Evolutionary conservation across 2,329 filamentous ascomycete genomes (phyloP).

Genomic region (Neofusicoccum cordaticola): DNA sequence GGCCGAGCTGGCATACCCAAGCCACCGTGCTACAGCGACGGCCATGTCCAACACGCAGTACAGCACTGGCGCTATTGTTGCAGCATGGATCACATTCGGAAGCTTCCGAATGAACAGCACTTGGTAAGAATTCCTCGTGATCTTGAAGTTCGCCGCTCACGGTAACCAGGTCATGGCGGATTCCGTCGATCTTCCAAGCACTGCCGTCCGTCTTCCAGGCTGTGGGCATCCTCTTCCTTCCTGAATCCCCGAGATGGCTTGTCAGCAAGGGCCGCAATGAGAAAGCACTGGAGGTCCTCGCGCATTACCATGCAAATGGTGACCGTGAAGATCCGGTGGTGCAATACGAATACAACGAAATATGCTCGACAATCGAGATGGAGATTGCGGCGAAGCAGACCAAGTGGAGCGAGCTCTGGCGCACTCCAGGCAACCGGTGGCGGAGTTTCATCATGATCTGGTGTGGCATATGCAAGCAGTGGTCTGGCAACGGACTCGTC

Average conservation of each 20-base stretch:
- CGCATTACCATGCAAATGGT: conserved; percentile 64
- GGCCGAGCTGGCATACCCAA: conserved; percentile 12
- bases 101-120: conserved; percentile 39
- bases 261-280: conserved; percentile 62
- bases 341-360: conserved; percentile 65
- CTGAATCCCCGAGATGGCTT: conserved; percentile 66
- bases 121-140: conserved; percentile 28
- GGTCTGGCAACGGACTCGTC: conserved; percentile 54
- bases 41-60: conserved; percentile 13
- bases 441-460: conserved; percentile 53
- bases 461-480: conserved; percentile 57
- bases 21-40: conserved; percentile 7
- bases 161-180: conserved; percentile 24
- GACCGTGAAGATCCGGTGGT: conserved; percentile 59
- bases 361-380: conserved; percentile 60
- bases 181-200: conserved; percentile 41
- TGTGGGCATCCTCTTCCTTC: conserved; percentile 44
- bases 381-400: conserved; percentile 42
- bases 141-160: neutral
- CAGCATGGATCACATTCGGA: conserved; percentile 48
- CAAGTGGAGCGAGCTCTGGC: conserved; percentile 6
- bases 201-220: conserved; percentile 31
- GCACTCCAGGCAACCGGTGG: conserved; percentile 48
- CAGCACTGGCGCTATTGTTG: conserved; percentile 39
- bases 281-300: conserved; percentile 60